Conservation (phyloP, 1,284 basidiomycete species). For the Irpex lacteus region DNA sequence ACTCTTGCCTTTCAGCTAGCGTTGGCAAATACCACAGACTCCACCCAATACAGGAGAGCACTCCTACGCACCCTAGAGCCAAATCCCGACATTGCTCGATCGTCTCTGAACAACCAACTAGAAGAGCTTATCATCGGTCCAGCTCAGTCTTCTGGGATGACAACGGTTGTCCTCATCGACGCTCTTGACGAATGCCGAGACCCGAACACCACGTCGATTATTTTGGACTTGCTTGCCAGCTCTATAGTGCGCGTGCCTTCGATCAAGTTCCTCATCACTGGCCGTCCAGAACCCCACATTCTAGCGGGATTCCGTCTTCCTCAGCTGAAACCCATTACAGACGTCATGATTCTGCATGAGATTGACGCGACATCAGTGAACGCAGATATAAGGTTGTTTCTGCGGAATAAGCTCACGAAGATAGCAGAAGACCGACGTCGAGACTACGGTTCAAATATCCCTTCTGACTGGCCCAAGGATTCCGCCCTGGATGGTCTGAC, state of each 20-base stretch:
- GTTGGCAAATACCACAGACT: background rate
- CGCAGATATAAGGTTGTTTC: background rate
- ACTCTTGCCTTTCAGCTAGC: conserved; percentile 19
- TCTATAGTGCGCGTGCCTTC: conserved; percentile 13
- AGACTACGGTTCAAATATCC: background rate
- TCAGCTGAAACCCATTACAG: background rate
- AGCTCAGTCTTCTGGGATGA: background rate
- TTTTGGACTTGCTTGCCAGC: conserved; percentile 3
- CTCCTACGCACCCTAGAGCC: background rate
- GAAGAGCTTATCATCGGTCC: background rate
- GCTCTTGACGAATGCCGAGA: background rate
- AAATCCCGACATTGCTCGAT: background rate
- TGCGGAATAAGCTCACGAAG: background rate
- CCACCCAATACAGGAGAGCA: background rate
- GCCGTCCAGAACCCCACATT: conserved; percentile 24
- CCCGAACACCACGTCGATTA: background rate
- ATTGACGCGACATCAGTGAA: background rate
- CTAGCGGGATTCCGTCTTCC: conserved; percentile 8
- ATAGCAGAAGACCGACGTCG: background rate
- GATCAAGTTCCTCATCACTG: conserved; percentile 23
- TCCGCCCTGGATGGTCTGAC: background rate
- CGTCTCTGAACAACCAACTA: background rate
- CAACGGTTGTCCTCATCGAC: background rate
- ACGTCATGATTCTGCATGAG: background rate
- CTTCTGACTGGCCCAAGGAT: background rate